Evolutionary conservation across 352 stramenopile genomes (phyloP), one percentile per base, ranked within the genome.

Genomic region (Globisporangium yorkense): DNA sequence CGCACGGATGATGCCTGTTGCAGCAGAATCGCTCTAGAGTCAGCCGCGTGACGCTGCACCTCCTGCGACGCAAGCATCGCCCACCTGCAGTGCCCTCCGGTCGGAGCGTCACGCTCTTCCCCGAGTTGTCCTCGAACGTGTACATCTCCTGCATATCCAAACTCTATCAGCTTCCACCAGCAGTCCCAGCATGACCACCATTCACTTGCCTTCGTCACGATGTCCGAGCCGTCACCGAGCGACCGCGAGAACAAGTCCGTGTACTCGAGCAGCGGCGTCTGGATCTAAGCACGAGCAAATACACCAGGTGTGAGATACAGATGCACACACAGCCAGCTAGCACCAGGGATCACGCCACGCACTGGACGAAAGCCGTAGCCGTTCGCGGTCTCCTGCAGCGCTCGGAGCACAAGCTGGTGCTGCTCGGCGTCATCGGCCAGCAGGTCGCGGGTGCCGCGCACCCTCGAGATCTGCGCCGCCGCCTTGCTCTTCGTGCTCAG

Each of bases 81-180:
- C 10, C 35, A 70, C 86, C 82, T 43, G 84, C 84, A 56, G 86
- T 96, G 57, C 86, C 84, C 71, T 96, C 86, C 20, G 86, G 86
- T 51, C 86, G 83, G 51, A 96, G 60, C 31, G 84, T 94, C 51
- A 96, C 79, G 48, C 82, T 93, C 59, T 92, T 94, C 55, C 76
- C 79, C 31, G 86, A 96, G 48, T 96, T 93, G 65, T 96, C 86
- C 29, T 77, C 46, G 54, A 96, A 96, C 41, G 84, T 96, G 61
- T 96, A 96, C 86, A 96, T 96, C 50, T 96, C 86, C 86, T 95
- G 57, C 46, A 24, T 44, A 39, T 29, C 46, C 20, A 20, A 15
- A 46, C 13, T 2, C 12, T 21, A 16, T 29, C n/a, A 33, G 51
- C 20, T 24, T 47, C 9, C 15, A 7, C 18, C 46, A 4, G 12